These are phyloP conservation scores for Melastoma candidum DNA, from an alignment of 441 rosid genomes.

Conservation along the genomic window DNA sequence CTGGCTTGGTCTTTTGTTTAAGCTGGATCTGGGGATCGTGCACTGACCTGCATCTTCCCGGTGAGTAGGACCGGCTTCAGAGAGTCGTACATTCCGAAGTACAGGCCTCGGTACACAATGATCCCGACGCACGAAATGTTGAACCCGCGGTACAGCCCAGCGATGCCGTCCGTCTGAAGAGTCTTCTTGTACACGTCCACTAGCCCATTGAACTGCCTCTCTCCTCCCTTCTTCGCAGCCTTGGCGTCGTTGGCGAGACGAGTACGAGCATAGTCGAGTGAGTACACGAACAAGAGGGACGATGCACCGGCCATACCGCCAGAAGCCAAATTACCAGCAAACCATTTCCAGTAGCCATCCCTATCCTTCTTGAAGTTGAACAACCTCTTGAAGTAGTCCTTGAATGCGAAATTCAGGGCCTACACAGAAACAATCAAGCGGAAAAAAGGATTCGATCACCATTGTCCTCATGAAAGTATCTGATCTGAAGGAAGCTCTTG, in stretches of 20 bases:
- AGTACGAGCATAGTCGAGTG: slow-evolving; percentile 43
- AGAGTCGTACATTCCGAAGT: slow-evolving; percentile 44
- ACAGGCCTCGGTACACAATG: slow-evolving; percentile 36
- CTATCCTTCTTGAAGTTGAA: slow-evolving; percentile 44
- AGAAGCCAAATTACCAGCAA: slow-evolving; percentile 44
- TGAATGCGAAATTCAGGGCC: slow-evolving; percentile 55
- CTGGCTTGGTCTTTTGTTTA: too few species aligned
- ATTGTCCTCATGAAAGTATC: background rate
- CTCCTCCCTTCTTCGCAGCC: slow-evolving; percentile 44
- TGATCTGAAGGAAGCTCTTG: too few species aligned
- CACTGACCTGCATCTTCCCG: slow-evolving; percentile 30
- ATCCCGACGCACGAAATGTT: slow-evolving; percentile 41
- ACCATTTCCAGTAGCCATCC: slow-evolving; percentile 58
- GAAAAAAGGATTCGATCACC: background rate
- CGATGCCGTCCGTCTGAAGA: slow-evolving; percentile 33
- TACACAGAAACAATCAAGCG: slow-evolving; percentile 6
- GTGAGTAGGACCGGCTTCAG: slow-evolving; percentile 36
- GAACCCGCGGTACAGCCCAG: slow-evolving; percentile 50
- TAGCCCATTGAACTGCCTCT: slow-evolving; percentile 40
- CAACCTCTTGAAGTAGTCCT: slow-evolving; percentile 46
- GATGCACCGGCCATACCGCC: slow-evolving; percentile 52
- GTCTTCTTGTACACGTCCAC: slow-evolving; percentile 41
- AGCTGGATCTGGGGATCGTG: background rate
- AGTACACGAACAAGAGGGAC: slow-evolving; percentile 37
- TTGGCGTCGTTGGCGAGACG: slow-evolving; percentile 44